These are phyloP conservation scores for Cornus controversa DNA, from an alignment of 148 eudicot species.

Conservation along the genomic window DNA sequence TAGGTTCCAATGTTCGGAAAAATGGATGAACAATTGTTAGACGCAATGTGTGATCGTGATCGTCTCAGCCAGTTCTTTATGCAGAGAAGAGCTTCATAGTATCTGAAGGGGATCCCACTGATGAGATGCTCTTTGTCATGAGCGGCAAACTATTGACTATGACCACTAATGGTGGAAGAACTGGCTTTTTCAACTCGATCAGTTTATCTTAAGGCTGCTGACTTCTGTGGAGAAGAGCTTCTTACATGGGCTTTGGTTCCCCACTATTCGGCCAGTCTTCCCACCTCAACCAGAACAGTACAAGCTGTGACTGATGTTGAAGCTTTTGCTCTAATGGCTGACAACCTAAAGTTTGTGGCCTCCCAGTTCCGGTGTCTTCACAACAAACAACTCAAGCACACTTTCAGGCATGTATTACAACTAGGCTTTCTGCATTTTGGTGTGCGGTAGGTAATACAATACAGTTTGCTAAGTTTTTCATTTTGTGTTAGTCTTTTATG, in stretches of 20 bases:
- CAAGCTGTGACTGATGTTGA: constrained; percentile 55
- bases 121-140: constrained; percentile 72
- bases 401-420: constrained; percentile 43
- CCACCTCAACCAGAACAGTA: constrained; percentile 68
- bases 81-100: constrained; percentile 52
- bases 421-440: background rate
- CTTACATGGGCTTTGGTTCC: constrained; percentile 83
- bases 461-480: background rate
- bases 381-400: constrained; percentile 64
- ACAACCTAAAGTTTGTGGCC: constrained; percentile 65
- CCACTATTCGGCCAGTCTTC: constrained; percentile 50
- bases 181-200: constrained; percentile 66
- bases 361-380: constrained; percentile 67
- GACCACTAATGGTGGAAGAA: constrained; percentile 79
- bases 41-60: constrained; percentile 63
- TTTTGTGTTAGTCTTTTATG: background rate
- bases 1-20: constrained; percentile 73
- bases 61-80: constrained; percentile 63
- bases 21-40: constrained; percentile 64
- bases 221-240: constrained; percentile 81
- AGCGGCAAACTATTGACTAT: constrained; percentile 51
- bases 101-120: constrained; percentile 74
- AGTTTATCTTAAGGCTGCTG: constrained; percentile 50
- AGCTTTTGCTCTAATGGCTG: constrained; percentile 64
- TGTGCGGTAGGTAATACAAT: background rate